Evolutionary conservation across 225 moss, liverwort and hornwort species (phyloP).

Genomic region (Rhytidiadelphus loreus): DNA sequence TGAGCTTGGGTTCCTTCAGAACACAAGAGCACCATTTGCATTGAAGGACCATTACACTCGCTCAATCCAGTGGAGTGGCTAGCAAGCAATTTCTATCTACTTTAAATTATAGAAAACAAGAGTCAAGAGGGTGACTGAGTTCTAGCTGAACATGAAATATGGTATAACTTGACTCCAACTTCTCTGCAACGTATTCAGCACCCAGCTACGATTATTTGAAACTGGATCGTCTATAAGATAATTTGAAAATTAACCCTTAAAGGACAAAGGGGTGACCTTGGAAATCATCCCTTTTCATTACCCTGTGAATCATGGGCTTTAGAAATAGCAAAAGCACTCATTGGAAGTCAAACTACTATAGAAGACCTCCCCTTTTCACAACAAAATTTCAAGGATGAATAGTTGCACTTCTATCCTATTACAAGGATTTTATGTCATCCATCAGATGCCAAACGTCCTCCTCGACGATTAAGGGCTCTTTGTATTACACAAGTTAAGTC

Average conservation of each 20-base stretch:
- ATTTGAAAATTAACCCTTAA: neutral
- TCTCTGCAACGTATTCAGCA: neutral
- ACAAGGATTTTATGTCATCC: too few species aligned
- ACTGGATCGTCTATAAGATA: neutral
- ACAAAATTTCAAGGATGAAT: too few species aligned
- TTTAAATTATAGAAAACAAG: neutral
- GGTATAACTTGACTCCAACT: neutral
- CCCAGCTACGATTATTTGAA: neutral
- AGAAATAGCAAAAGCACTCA: too few species aligned
- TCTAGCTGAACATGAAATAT: neutral
- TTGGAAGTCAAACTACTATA: too few species aligned
- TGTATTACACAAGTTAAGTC: neutral
- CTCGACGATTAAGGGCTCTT: too few species aligned
- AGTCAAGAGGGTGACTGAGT: neutral
- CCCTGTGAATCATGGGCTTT: too few species aligned
- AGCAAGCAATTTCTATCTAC: neutral
- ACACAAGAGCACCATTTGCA: neutral
- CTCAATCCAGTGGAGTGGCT: neutral
- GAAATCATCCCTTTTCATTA: too few species aligned
- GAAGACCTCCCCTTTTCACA: too few species aligned
- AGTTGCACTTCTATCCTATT: too few species aligned
- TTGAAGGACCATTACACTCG: neutral
- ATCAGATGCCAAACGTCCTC: too few species aligned
- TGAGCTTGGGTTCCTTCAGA: neutral
- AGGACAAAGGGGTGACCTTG: too few species aligned